Base-by-base conservation (phyloP, 495 filamentous ascomycete species). In the Bacidia rubella region DNA sequence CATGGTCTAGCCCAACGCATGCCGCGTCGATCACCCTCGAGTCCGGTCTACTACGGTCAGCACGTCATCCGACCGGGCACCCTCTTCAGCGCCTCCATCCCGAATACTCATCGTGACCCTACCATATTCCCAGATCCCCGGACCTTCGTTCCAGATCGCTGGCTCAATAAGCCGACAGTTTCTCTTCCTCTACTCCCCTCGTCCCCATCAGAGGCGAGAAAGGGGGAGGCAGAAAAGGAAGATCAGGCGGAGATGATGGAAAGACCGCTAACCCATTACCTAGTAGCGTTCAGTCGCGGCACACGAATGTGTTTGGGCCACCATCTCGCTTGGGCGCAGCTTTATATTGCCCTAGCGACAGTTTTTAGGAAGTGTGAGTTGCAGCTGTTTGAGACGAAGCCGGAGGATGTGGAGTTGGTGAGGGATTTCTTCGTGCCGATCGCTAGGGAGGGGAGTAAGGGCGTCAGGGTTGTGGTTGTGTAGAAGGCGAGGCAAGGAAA, bases 101-200 rank as follows among this genome's bases (percentile, higher is more conserved):
- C 64, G 39, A 62, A 67, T 32, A 55, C 70, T 24, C 70, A 72
- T 54, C 63, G 60, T 51, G 41, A 44, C 41, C 59, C 68, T 35
- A 48, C 48, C 10, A 44, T 74, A 27, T 77, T 73, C 52, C 70
- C 70, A 0, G 47, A 69, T 15, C 64, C 70, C 1, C 25, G 66
- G 1, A 50, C 57, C 10, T 76, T 71, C 60, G 51, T 62, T 11
- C 73, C 73, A 0, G 65, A 70, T 10, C 63, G 73, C 20, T 77
- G 68, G 68, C 52, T 71, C 9, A 20, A 20, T 17, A 20, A 44
- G 5, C 15, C 41, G 7, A 22, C 5, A 22, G 20, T 17, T 9
- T 17, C 41, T 9, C 7, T n/a, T 5, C 12, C 41, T 17, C 5
- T 7, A 15, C 7, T 7, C 29, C 15, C 29, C 15, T 35, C 29